phyloP scores from a whole-genome alignment of 345 rosid species.

The Psidium guajava region DNA sequence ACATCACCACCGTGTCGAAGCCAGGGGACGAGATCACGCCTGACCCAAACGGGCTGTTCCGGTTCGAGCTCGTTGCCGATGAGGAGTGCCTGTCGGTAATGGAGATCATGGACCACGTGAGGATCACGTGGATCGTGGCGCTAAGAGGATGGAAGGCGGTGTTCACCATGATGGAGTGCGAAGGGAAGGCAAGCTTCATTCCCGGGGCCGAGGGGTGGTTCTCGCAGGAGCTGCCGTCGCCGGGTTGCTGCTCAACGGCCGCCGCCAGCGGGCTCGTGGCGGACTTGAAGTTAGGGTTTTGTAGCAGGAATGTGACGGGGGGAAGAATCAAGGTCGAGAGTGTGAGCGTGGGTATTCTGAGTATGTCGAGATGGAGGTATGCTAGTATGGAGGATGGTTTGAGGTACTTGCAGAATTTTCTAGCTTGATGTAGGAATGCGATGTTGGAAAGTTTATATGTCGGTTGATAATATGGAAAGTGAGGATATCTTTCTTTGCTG shows the following conservation, averaged over 20 bases:
- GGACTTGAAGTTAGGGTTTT: conserved; percentile 25
- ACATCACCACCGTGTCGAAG: conserved; percentile 2
- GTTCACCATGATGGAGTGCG: conserved; percentile 31
- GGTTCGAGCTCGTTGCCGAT: conserved; percentile 11
- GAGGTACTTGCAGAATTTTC: conserved; percentile 41
- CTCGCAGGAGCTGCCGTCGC: conserved; percentile 32
- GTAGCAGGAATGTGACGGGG: background rate
- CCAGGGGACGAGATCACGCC: background rate
- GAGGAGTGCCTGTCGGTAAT: background rate
- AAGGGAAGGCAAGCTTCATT: conserved; percentile 4
- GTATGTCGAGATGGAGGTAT: conserved; percentile 31
- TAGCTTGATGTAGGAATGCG: background rate
- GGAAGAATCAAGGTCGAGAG: conserved; percentile 10
- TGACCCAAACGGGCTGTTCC: conserved; percentile 11
- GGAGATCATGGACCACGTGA: conserved; percentile 3
- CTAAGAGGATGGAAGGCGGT: conserved; percentile 23
- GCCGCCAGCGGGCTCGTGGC: conserved; percentile 19
- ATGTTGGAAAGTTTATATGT: background rate
- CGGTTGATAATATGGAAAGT: background rate
- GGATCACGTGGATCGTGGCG: conserved; percentile 30
- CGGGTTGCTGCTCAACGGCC: conserved; percentile 19
- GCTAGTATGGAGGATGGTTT: conserved; percentile 31
- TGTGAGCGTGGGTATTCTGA: conserved; percentile 29
- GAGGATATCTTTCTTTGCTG: background rate
- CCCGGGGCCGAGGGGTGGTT: conserved; percentile 25